Evolutionary conservation across 2,329 filamentous ascomycete species (phyloP).

Genomic region (Gaeumannomyces sp.): DNA sequence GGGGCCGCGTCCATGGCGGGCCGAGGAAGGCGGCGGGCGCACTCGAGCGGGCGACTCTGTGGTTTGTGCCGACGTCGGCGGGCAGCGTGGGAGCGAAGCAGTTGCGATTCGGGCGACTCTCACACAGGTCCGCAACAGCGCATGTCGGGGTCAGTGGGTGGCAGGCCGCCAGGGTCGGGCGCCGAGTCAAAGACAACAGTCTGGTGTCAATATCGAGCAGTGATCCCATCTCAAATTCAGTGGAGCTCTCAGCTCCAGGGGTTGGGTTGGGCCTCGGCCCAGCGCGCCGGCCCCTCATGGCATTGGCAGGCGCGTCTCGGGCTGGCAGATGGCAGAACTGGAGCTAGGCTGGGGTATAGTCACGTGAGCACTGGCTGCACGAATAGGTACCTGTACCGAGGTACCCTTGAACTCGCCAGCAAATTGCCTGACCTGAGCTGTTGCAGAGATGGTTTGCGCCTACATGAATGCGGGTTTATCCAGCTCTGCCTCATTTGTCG

Average conservation of each 20-base stretch:
- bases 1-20: constrained; percentile 2
- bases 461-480: too few relatives aligned
- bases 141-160: too few relatives aligned
- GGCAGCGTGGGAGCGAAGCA: background rate
- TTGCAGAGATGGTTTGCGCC: too few relatives aligned
- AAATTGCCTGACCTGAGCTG: too few relatives aligned
- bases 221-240: background rate
- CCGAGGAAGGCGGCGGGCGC: background rate
- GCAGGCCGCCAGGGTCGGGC: too few relatives aligned
- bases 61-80: background rate
- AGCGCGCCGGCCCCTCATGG: background rate
- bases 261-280: background rate
- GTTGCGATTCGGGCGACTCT: background rate
- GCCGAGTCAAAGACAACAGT: too few relatives aligned
- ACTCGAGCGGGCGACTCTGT: background rate
- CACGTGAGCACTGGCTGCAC: background rate
- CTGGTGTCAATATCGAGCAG: background rate
- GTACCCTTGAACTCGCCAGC: too few relatives aligned
- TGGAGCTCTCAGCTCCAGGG: background rate
- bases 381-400: too few relatives aligned
- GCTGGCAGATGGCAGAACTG: background rate
- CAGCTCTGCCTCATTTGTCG: too few relatives aligned
- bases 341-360: background rate
- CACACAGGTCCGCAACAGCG: background rate
- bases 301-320: background rate